Percentiles rank a stretch among this genome's conserved stretches.
These are phyloP conservation scores for Penicillium egyptiacum DNA, from an alignment of 495 filamentous ascomycete genomes.

Conservation along the genomic window DNA sequence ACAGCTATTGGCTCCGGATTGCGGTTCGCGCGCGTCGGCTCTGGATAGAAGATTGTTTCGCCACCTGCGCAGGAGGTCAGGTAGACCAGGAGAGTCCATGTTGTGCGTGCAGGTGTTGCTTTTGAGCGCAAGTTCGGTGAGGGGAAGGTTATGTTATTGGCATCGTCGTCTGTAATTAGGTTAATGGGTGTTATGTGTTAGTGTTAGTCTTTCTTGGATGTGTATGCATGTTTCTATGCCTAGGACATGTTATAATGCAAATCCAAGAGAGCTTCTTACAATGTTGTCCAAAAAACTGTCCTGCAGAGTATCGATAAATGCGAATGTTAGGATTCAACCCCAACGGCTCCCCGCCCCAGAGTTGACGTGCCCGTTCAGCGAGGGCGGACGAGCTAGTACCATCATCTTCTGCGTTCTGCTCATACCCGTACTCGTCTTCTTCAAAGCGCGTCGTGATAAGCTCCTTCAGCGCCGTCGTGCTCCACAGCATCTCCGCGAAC, in stretches of 20 bases:
- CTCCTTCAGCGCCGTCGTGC: conserved; percentile 38
- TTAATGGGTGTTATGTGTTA: background rate
- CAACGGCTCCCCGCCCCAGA: conserved; percentile 83
- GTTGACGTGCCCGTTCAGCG: conserved; percentile 18
- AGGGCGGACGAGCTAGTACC: conserved; percentile 22
- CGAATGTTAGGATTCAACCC: conserved; percentile 88
- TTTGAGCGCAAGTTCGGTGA: conserved; percentile 34
- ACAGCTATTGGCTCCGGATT: conserved; percentile 64
- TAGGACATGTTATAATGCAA: too few species aligned
- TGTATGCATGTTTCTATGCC: too few species aligned
- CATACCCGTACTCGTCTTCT: conserved; percentile 23
- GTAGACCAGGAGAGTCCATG: conserved; percentile 91
- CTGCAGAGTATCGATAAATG: conserved; percentile 84
- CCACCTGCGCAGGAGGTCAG: conserved; percentile 79
- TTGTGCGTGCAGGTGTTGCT: conserved; percentile 68
- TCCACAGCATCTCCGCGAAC: conserved; percentile 78
- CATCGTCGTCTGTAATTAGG: conserved; percentile 67
- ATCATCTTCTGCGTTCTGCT: conserved; percentile 37
- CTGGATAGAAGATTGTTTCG: conserved; percentile 89
- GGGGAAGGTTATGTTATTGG: conserved; percentile 62
- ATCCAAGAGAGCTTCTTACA: conserved; percentile 54
- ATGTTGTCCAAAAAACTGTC: conserved; percentile 87
- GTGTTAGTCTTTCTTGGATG: too few species aligned
- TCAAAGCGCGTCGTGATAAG: conserved; percentile 24
- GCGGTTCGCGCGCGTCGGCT: conserved; percentile 52